Evolutionary conservation across 2,329 filamentous ascomycete genomes (phyloP).

Genomic region (Huntiella savannae): DNA sequence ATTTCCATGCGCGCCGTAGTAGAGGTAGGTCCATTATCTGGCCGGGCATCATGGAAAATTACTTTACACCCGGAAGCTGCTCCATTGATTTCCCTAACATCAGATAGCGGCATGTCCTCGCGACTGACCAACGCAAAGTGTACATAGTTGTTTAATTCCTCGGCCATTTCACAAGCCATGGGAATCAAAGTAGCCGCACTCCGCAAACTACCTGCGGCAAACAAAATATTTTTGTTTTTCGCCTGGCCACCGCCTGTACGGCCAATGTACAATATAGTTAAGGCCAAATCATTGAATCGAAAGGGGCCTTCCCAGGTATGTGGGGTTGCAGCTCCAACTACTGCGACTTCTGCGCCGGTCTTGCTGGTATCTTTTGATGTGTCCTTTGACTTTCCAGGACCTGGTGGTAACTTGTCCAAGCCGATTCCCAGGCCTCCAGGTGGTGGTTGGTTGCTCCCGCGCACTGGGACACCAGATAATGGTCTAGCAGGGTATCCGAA

Average conservation of each 20-base stretch:
- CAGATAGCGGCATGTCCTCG: slow-evolving; percentile 46
- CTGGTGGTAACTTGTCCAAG: not conserved
- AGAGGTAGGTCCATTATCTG: slow-evolving; percentile 52
- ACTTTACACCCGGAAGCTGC: slow-evolving; percentile 53
- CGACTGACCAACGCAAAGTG: slow-evolving; percentile 67
- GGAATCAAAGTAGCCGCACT: slow-evolving; percentile 58
- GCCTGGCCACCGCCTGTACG: slow-evolving; percentile 30
- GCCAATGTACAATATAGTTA: slow-evolving; percentile 40
- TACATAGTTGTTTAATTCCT: slow-evolving; percentile 48
- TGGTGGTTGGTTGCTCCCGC: slow-evolving; percentile 6
- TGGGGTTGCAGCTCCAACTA: not conserved
- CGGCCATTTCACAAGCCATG: slow-evolving; percentile 72
- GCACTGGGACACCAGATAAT: slow-evolving; percentile 7
- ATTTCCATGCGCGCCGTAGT: slow-evolving; percentile 49
- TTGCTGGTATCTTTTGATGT: slow-evolving; percentile 2
- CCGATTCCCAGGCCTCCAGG: slow-evolving; percentile 1
- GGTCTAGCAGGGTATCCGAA: not conserved
- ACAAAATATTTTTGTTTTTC: slow-evolving; percentile 54
- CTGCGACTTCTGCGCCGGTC: slow-evolving; percentile 3
- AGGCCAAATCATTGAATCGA: slow-evolving; percentile 44
- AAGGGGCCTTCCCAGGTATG: slow-evolving; percentile 47
- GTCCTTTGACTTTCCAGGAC: not conserved
- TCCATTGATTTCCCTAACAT: slow-evolving; percentile 60
- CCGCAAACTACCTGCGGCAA: slow-evolving; percentile 54
- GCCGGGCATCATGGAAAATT: slow-evolving; percentile 50